Evolutionary conservation across 2,329 filamentous ascomycete genomes (phyloP), one percentile per base, ranked within the genome.

Genomic region (Mollisiaceae sp.): DNA sequence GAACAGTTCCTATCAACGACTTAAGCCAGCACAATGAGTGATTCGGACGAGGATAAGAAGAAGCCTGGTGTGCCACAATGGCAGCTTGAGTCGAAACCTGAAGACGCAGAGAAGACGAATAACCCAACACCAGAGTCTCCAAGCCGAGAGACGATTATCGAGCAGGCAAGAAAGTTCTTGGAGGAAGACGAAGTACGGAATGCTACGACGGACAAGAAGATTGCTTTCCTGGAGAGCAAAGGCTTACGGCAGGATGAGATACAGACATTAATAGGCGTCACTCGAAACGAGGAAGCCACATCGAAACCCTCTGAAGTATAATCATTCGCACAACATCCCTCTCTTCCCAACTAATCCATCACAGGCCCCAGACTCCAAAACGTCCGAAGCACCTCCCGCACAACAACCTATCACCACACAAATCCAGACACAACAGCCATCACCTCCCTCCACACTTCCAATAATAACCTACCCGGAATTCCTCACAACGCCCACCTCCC

Each of bases 161-260:
- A 92, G 18, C 87, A 93, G 74, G 93, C 93, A 35, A 83, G 85
- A 52, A 86, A 83, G 61, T 97, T 97, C 75, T 84, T 97, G 4
- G 82, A 91, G 59, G 90, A 96, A 66, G 87, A 91, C 8, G 82
- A 84, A 22, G 91, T 97, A 64, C 87, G 85, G 65, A 81, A 89
- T 77, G 87, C 90, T 39, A 82, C 90, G 0, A 82, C 83, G 54
- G 89, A 92, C 63, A 89, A 88, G 78, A 97, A 97, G 80, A 81
- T 85, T 22, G 85, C 86, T 8, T 97, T 97, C 71, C 80, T 97
- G 1, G 84, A 89, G 73, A 86, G 86, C 59, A 97, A 97, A 77
- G 92, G 92, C 3, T 80, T 97, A 8, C 80, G 79, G 3, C 80
- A 85, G 4, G 82, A 84, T 38, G 88, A 94, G 67, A 92, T 97